Percentiles rank a stretch among this genome's conserved stretches.
Evolutionary conservation across 139 green algal species (phyloP).

Genomic region (Ettlia oleoabundans): DNA sequence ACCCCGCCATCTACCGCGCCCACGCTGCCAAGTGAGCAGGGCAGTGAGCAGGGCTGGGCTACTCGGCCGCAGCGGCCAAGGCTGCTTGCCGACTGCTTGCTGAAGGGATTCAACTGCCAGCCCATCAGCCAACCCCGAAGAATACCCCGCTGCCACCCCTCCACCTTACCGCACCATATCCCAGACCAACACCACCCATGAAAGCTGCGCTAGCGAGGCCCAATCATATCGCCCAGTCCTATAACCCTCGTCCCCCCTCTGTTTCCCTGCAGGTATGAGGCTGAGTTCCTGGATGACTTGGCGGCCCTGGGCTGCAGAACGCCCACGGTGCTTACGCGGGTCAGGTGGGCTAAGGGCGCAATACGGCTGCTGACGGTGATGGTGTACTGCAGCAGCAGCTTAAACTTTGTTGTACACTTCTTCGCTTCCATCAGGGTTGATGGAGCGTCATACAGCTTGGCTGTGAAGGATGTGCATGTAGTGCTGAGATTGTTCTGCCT

Average conservation of each 20-base stretch:
- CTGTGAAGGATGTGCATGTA: no score
- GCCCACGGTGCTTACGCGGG: conserved; percentile 90
- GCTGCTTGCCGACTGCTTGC: no score
- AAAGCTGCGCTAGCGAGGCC: no score
- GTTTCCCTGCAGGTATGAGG: conserved; percentile 68
- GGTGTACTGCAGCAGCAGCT: no score
- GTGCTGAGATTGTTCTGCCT: background rate
- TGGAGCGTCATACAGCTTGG: no score
- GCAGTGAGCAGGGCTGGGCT: background rate
- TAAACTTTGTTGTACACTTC: no score
- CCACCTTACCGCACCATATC: background rate
- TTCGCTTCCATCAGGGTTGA: no score
- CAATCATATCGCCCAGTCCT: background rate
- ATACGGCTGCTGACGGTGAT: no score
- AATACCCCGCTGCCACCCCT: background rate
- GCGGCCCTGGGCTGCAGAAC: conserved; percentile 73
- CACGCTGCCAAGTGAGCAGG: conserved; percentile 91
- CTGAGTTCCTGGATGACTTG: conserved; percentile 96
- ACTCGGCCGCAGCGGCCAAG: no score
- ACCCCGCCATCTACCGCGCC: conserved; percentile 81
- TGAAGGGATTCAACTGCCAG: background rate
- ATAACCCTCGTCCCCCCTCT: no score
- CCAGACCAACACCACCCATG: no score
- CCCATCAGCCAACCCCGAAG: background rate
- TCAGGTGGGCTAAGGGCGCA: conserved; percentile 54